Conservation (phyloP, 495 filamentous ascomycete genomes). For the Trypethelium eluteriae region DNA sequence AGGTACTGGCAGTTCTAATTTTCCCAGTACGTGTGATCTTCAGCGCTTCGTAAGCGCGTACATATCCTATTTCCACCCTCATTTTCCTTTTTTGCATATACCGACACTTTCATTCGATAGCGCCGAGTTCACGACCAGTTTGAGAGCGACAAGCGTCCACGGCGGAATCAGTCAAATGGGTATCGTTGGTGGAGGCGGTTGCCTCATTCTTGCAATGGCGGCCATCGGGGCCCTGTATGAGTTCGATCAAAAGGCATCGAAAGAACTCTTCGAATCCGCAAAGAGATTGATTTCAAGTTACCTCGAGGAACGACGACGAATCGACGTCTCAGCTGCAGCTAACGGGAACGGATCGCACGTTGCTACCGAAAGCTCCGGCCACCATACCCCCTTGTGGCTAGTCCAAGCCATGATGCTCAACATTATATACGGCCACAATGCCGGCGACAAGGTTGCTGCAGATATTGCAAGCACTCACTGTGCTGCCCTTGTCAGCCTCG, state of each 20-base stretch:
- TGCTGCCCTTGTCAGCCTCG: constrained; percentile 81
- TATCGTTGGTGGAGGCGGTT: constrained; percentile 74
- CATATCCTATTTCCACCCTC: constrained; percentile 89
- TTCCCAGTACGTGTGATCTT: constrained; percentile 86
- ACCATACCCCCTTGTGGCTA: constrained; percentile 86
- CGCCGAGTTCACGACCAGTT: constrained; percentile 54
- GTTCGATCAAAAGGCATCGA: constrained; percentile 66
- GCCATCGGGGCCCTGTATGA: constrained; percentile 95
- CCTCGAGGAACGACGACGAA: constrained; percentile 85
- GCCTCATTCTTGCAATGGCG: constrained; percentile 88
- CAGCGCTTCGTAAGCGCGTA: constrained; percentile 89
- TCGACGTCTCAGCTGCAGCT: constrained; percentile 73
- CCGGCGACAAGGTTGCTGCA: constrained; percentile 79
- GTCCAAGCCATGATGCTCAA: constrained; percentile 98
- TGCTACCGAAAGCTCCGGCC: constrained; percentile 56
- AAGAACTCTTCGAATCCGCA: constrained; percentile 83
- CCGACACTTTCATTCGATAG: constrained; percentile 88
- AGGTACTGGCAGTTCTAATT: constrained; percentile 23
- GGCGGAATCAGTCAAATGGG: constrained; percentile 52
- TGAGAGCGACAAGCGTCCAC: constrained; percentile 48
- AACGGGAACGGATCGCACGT: constrained; percentile 47
- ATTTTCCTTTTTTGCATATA: constrained; percentile 87
- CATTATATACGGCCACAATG: constrained; percentile 92
- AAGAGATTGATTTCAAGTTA: constrained; percentile 94
- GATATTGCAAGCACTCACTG: constrained; percentile 91